Conservation (phyloP, 139 green algal species). For the Coelastrella sp. region DNA sequence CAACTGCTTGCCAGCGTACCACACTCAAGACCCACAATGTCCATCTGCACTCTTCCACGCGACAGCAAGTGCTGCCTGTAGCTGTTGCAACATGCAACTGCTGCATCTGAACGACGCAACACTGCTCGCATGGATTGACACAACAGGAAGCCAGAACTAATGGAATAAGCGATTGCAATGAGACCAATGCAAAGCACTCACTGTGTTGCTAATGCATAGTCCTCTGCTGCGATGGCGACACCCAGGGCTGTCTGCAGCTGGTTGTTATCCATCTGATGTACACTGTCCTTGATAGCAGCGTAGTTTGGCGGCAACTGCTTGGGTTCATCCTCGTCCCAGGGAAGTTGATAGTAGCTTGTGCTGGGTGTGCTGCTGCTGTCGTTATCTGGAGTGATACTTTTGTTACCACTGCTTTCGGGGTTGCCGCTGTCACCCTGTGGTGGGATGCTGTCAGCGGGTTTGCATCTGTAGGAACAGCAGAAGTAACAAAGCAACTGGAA, state of each 20-base stretch:
- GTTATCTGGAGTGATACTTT: neutral
- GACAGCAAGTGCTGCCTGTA: no score
- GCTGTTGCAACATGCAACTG: no score
- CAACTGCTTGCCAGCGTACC: no score
- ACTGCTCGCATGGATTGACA: no score
- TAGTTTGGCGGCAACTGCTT: constrained; percentile 23
- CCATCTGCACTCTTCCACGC: no score
- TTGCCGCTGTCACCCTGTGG: neutral
- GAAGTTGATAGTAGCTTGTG: constrained; percentile 9
- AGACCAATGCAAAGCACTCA: neutral
- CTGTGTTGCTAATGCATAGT: constrained; percentile 71
- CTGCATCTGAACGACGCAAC: no score
- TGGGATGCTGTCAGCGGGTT: neutral
- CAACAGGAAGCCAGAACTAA: no score
- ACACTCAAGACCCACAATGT: no score
- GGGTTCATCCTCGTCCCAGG: constrained; percentile 20
- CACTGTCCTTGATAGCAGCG: constrained; percentile 20
- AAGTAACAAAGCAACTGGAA: neutral
- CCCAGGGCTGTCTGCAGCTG: constrained; percentile 84
- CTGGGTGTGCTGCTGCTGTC: constrained; percentile 3
- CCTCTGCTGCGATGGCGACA: constrained; percentile 75
- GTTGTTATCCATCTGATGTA: constrained; percentile 75
- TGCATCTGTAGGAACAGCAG: neutral
- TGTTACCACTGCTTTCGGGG: neutral
- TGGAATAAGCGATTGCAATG: no score